Evolutionary conservation across 2,329 filamentous ascomycete genomes (phyloP), one percentile per base, ranked within the genome.

Genomic region (Penicillium sp.): DNA sequence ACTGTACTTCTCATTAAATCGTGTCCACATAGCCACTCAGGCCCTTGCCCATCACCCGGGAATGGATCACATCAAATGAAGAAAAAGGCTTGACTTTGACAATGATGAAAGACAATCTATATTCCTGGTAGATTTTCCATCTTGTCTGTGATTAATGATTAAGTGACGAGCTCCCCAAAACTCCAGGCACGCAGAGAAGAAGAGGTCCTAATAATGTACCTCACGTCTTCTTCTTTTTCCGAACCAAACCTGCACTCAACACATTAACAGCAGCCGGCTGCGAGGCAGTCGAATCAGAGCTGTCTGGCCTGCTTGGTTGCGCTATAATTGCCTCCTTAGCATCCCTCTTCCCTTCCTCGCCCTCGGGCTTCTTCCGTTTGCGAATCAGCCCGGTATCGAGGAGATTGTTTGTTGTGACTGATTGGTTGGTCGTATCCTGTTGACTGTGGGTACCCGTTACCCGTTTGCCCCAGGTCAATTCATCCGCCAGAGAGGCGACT

Each of bases 141-240:
- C 27, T 49, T 22, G 19, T 35, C 35, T 35, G 31, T 18, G 10
- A 0, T 35, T 49, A 4, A 35, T 35, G 16, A 14, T 35, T 18
- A 27, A 46, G n/a, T n/a, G 10, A 19, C 6, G 2, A 35, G 35
- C 46, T 35, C 27, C 27, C 22, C 46, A 9, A 49, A 49, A 49
- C 46, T 35, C 27, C 46, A 7, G 19, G 2, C 27, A n/a, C 27
- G n/a, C 4, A 18, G 31, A 49, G 22, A n/a, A 46, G 41, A 44
- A 24, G 6, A 31, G 43, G 19, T 14, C 7, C 41, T 24, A 46
- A 19, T n/a, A 19, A 13, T 5, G 10, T 27, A 7, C 7, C 14
- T 67, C 37, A 75, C 33, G 67, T 69, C 66, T 77, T 78, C 60
- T 77, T 78, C 60, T 77, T 78, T 61, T 78, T 78, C 49, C 75